phyloP scores from a whole-genome alignment of 2,329 filamentous ascomycete species.

The Cercospora zeae-maydis region DNA sequence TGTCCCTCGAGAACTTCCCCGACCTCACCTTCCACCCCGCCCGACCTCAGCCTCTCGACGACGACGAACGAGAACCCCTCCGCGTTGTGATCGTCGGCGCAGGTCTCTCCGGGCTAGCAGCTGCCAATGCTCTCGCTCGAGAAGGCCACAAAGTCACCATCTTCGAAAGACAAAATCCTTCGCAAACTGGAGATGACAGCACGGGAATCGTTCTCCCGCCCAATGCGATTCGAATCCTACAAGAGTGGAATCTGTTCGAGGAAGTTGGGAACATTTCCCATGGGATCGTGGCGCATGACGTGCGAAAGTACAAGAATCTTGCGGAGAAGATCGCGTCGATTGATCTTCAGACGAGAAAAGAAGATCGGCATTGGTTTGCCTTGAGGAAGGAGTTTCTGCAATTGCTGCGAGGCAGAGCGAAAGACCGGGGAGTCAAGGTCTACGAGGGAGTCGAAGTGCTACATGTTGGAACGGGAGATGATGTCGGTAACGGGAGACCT shows the following conservation, averaged over 20 bases:
- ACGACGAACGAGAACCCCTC: constrained; percentile 4
- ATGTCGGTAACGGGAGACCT: not conserved
- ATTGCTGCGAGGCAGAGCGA: not conserved
- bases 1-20: not conserved
- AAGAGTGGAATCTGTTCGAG: constrained; percentile 8
- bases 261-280: constrained; percentile 7
- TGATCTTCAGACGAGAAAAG: not conserved
- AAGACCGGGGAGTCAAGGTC: not conserved
- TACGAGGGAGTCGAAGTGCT: not conserved
- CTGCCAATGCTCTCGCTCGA: constrained; percentile 6
- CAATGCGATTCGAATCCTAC: constrained; percentile 9
- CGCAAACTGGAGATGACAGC: not conserved
- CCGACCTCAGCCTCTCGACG: not conserved
- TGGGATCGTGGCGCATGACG: constrained; percentile 3
- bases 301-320: not conserved
- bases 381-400: constrained; percentile 1
- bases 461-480: not conserved
- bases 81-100: constrained; percentile 10
- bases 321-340: constrained; percentile 5
- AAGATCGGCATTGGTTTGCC: constrained; percentile 1
- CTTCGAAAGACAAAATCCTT: constrained; percentile 4
- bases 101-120: constrained; percentile 8
- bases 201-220: constrained; percentile 15
- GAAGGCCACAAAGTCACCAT: constrained; percentile 12
- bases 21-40: constrained; percentile 8